These are phyloP conservation scores for Podochytrium sp. DNA, from an alignment of 192 early-diverging fungal genomes.

Conservation along the genomic window DNA sequence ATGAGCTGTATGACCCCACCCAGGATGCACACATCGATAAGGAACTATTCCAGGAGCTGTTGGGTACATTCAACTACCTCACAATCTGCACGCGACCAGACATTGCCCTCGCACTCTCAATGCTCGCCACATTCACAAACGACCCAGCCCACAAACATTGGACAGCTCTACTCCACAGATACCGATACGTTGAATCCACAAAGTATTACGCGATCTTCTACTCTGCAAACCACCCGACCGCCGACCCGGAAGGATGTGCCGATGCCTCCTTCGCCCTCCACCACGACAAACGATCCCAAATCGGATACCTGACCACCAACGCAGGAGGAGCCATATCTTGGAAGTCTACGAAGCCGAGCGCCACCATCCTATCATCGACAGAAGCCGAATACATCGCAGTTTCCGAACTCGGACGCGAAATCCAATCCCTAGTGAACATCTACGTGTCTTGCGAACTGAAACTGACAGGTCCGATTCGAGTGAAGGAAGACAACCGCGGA, in stretches of 20 bases:
- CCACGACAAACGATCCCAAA: not conserved
- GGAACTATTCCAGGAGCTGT: not conserved
- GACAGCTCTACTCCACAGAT: not conserved
- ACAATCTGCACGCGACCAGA: not conserved
- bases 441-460: not conserved
- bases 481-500: slow-evolving; percentile 15
- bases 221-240: too few relatives aligned
- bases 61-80: slow-evolving; percentile 3
- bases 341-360: not conserved
- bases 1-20: not conserved
- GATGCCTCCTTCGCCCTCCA: not conserved
- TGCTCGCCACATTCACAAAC: not conserved
- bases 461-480: not conserved
- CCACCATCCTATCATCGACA: not conserved
- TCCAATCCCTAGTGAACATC: not conserved
- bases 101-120: not conserved
- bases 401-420: not conserved
- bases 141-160: not conserved
- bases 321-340: not conserved
- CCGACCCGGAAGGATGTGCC: not conserved
- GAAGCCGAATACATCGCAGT: slow-evolving; percentile 18
- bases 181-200: not conserved
- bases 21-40: not conserved
- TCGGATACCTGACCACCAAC: not conserved
- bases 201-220: not conserved